Evolutionary conservation across 2,329 filamentous ascomycete species (phyloP).

Genomic region (Scopulariopsis brevicaulis): DNA sequence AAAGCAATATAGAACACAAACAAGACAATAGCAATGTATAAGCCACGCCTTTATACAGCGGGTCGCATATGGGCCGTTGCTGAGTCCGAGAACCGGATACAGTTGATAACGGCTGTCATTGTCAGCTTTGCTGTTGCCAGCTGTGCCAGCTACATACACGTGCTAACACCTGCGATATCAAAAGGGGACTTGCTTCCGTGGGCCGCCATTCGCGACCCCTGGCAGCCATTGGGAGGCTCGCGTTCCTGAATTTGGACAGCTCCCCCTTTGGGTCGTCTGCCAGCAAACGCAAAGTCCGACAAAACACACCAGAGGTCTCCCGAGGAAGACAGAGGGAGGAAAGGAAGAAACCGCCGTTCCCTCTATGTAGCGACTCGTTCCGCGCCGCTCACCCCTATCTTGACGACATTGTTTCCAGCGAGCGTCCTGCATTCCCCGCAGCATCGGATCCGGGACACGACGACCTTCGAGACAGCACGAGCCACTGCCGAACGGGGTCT

Average conservation of each 20-base stretch:
- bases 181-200: not conserved
- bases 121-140: not conserved
- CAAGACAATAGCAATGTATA: too few species aligned
- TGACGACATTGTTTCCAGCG: not conserved
- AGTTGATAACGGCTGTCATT: too few species aligned
- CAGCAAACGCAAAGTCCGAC: not conserved
- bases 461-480: not conserved
- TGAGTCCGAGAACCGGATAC: too few species aligned
- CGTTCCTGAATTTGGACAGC: slow-evolving; percentile 5
- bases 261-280: not conserved
- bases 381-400: not conserved
- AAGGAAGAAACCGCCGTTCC: not conserved
- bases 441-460: not conserved
- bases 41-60: too few species aligned
- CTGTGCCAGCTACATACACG: not conserved
- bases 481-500: not conserved
- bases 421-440: not conserved
- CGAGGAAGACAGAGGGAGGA: not conserved
- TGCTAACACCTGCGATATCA: not conserved
- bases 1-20: too few species aligned
- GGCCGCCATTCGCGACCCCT: slow-evolving; percentile 3
- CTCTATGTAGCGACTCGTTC: not conserved
- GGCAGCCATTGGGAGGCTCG: slow-evolving; percentile 1
- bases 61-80: too few species aligned
- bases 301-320: not conserved